A percentile compares a stretch with the other conserved stretches of the same genome.
Evolutionary conservation across 2,329 filamentous ascomycete genomes (phyloP).

Genomic region (Colletotrichum godetiae): DNA sequence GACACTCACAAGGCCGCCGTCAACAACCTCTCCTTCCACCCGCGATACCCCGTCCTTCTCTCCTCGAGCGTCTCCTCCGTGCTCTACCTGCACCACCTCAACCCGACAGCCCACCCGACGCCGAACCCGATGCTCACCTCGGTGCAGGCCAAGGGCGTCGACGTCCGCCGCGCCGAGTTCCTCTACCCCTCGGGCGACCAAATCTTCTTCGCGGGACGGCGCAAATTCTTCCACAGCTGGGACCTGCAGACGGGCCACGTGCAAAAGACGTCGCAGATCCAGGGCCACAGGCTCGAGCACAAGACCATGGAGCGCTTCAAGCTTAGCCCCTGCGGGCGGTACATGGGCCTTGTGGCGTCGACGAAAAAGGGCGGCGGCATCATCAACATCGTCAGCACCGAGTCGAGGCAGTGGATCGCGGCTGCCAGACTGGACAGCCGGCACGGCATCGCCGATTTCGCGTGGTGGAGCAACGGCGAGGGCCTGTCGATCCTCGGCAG

Average conservation of each 20-base stretch:
- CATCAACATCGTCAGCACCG: slow-evolving; percentile 84
- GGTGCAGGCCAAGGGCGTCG: slow-evolving; percentile 84
- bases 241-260: slow-evolving; percentile 84
- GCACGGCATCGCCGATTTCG: slow-evolving; percentile 89
- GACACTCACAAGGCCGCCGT: slow-evolving; percentile 83
- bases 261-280: slow-evolving; percentile 82
- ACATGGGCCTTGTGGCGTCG: slow-evolving; percentile 85
- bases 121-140: slow-evolving; percentile 93
- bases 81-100: slow-evolving; percentile 89
- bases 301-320: slow-evolving; percentile 92
- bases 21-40: slow-evolving; percentile 89
- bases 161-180: slow-evolving; percentile 88
- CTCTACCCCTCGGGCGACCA: slow-evolving; percentile 77
- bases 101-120: slow-evolving; percentile 77
- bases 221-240: slow-evolving; percentile 95
- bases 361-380: slow-evolving; percentile 87
- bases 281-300: slow-evolving; percentile 84
- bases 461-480: slow-evolving; percentile 89
- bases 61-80: slow-evolving; percentile 89
- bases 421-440: slow-evolving; percentile 84
- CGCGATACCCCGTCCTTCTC: slow-evolving; percentile 86
- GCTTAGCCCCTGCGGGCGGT: slow-evolving; percentile 85
- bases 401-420: slow-evolving; percentile 87
- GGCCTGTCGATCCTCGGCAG: slow-evolving; percentile 86
- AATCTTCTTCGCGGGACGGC: slow-evolving; percentile 88